Conservation (phyloP, 2,329 filamentous ascomycete genomes). For the Tolypocladium nubicola region DNA sequence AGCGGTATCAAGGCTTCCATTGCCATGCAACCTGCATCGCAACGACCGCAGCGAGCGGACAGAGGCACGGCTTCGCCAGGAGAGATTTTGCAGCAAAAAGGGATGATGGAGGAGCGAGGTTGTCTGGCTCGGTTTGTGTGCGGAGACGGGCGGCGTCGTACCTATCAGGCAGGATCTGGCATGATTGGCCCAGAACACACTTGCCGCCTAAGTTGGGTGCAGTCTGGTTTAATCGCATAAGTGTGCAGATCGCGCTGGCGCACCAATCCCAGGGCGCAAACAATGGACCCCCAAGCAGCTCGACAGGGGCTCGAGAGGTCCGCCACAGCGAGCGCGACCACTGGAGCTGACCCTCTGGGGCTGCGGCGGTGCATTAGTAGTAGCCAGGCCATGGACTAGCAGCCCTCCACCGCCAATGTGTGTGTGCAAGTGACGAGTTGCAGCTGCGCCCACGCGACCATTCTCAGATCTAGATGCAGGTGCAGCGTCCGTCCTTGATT, state of each 20-base stretch:
- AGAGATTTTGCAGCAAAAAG: background rate
- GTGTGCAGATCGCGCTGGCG: background rate
- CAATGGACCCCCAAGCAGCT: background rate
- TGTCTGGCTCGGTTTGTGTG: background rate
- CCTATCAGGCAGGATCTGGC: background rate
- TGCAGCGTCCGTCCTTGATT: background rate
- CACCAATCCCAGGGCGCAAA: background rate
- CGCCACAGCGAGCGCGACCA: background rate
- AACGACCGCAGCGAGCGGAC: background rate
- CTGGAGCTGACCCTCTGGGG: background rate
- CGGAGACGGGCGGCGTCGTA: background rate
- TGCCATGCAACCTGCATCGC: background rate
- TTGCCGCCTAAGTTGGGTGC: background rate
- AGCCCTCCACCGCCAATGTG: background rate
- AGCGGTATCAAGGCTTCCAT: background rate
- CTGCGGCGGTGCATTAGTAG: background rate
- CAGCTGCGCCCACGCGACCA: background rate
- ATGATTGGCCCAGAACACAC: background rate
- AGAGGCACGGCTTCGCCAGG: background rate
- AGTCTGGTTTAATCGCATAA: background rate
- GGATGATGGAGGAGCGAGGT: background rate
- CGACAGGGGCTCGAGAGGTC: background rate
- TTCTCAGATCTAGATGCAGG: background rate
- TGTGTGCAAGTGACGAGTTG: background rate
- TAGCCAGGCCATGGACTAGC: background rate